Evolutionary conservation across 176 grass and related monocot genomes (phyloP).

Genomic region (Dactylis glomerata): DNA sequence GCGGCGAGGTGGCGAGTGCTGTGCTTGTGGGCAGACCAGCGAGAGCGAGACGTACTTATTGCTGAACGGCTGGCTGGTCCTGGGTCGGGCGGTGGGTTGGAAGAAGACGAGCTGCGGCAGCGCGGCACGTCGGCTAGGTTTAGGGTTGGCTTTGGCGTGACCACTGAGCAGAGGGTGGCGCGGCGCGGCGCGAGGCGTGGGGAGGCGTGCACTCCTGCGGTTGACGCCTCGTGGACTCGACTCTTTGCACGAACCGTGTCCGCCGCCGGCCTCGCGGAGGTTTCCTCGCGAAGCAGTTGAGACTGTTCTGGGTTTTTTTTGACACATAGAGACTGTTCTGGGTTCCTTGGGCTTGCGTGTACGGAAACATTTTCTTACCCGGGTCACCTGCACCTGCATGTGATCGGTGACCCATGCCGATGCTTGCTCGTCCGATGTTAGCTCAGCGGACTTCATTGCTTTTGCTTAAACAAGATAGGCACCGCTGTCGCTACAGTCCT

Average conservation of each 20-base stretch:
- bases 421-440: neutral
- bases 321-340: no score
- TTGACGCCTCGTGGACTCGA: neutral
- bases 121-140: neutral
- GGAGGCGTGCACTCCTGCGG: constrained; percentile 23
- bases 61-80: neutral
- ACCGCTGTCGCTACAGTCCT: neutral
- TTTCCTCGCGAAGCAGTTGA: neutral
- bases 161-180: neutral
- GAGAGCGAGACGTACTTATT: neutral
- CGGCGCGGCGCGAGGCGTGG: neutral
- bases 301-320: no score
- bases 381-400: neutral
- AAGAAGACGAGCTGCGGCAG: neutral
- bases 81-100: neutral
- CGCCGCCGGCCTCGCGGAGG: neutral
- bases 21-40: neutral
- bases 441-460: neutral
- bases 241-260: constrained; percentile 27
- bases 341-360: constrained; percentile 6
- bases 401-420: neutral
- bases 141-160: neutral
- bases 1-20: neutral
- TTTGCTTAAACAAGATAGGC: neutral
- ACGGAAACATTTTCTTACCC: neutral